phyloP scores from a whole-genome alignment of 306 rosid genomes.

The Geum urbanum region DNA sequence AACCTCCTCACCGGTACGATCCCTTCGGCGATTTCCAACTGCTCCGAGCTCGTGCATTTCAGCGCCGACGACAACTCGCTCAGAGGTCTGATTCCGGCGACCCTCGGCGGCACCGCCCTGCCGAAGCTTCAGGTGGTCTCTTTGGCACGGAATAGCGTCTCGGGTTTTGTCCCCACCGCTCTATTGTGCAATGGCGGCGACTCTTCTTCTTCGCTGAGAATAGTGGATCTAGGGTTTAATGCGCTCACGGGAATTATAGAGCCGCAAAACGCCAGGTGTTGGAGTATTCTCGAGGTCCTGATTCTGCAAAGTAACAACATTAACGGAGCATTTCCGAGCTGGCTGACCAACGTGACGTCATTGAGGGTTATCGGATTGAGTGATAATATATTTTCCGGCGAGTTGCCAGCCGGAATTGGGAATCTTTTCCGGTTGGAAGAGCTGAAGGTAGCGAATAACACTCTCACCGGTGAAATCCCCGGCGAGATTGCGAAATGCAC shows the following conservation, averaged over 20 bases:
- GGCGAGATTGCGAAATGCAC: conserved; percentile 48
- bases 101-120: conserved; percentile 52
- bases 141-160: conserved; percentile 44
- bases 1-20: conserved; percentile 53
- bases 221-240: conserved; percentile 51
- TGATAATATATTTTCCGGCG: conserved; percentile 57
- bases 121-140: conserved; percentile 65
- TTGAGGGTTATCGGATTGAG: conserved; percentile 55
- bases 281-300: conserved; percentile 44
- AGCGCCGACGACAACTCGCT: conserved; percentile 58
- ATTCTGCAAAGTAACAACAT: conserved; percentile 53
- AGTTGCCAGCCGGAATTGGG: conserved; percentile 45
- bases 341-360: conserved; percentile 51
- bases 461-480: conserved; percentile 51
- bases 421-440: conserved; percentile 47
- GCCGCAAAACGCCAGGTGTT: conserved; percentile 45
- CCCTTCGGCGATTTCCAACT: conserved; percentile 68
- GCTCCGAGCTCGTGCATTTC: conserved; percentile 50
- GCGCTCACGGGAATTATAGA: conserved; percentile 54
- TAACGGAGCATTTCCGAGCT: conserved; percentile 43
- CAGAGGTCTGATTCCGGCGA: conserved; percentile 58
- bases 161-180: conserved; percentile 62
- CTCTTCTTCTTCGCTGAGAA: conserved; percentile 45
- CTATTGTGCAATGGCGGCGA: conserved; percentile 39
- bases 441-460: conserved; percentile 43